Evolutionary conservation across 495 filamentous ascomycete species (phyloP).

Genomic region (Lepraria neglecta): DNA sequence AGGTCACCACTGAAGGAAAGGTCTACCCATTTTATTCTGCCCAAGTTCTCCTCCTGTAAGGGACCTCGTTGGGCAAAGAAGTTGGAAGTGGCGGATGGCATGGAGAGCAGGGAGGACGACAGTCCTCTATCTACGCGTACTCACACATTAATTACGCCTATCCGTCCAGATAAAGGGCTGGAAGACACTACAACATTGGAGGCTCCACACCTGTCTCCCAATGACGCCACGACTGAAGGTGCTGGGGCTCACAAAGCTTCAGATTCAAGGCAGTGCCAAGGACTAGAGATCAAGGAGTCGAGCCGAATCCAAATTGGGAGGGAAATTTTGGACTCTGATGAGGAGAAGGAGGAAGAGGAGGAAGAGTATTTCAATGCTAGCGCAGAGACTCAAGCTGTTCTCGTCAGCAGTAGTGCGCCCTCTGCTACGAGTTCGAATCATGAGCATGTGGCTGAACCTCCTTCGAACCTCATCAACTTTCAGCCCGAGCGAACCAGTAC

Average conservation of each 20-base stretch:
- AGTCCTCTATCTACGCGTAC: not conserved
- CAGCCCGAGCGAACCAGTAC: too few relatives aligned
- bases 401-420: not conserved
- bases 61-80: not conserved
- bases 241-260: not conserved
- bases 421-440: not conserved
- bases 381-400: conserved; percentile 12
- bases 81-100: conserved; percentile 24
- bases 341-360: conserved; percentile 13
- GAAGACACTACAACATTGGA: not conserved
- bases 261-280: not conserved
- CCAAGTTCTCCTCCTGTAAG: conserved; percentile 8
- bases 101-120: conserved; percentile 22
- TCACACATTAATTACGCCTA: not conserved
- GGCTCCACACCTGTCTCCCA: not conserved
- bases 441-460: not conserved
- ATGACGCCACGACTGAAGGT: not conserved
- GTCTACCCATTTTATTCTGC: conserved; percentile 24
- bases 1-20: conserved; percentile 31
- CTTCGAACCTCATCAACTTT: not conserved
- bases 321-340: conserved; percentile 22
- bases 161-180: not conserved
- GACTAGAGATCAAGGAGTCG: not conserved
- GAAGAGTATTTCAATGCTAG: conserved; percentile 10
- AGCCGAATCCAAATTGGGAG: not conserved